These are phyloP conservation scores for Geotrichum fermentans DNA, from an alignment of 1,139 yeast species.

Conservation along the genomic window DNA sequence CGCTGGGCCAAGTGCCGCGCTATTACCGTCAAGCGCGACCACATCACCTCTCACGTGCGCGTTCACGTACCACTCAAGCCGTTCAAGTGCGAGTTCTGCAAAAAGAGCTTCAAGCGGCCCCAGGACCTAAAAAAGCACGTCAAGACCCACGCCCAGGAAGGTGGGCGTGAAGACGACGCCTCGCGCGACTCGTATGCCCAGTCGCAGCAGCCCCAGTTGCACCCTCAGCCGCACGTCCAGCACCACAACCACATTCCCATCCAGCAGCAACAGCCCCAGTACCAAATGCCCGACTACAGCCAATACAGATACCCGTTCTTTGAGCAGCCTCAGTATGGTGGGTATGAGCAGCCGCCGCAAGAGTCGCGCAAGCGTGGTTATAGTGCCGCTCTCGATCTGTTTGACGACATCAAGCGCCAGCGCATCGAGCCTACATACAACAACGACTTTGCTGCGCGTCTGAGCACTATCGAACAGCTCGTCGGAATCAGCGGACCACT, in stretches of 20 bases:
- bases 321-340: slow-evolving; percentile 2
- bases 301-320: no score
- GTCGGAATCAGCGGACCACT: slow-evolving; percentile 19
- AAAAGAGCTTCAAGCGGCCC: slow-evolving; percentile 85
- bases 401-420: slow-evolving; percentile 53
- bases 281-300: not conserved
- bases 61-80: slow-evolving; percentile 66
- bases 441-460: slow-evolving; percentile 54
- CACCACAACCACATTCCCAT: slow-evolving; percentile 14
- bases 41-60: slow-evolving; percentile 74
- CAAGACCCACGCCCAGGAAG: slow-evolving; percentile 72
- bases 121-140: slow-evolving; percentile 93
- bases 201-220: slow-evolving; percentile 10
- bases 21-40: slow-evolving; percentile 85
- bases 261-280: not conserved
- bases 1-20: slow-evolving; percentile 80
- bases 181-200: not conserved
- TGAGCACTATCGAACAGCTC: slow-evolving; percentile 47
- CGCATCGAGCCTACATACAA: slow-evolving; percentile 56
- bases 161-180: slow-evolving; percentile 41
- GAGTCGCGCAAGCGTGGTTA: slow-evolving; percentile 35
- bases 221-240: slow-evolving; percentile 6
- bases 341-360: slow-evolving; percentile 14
- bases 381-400: slow-evolving; percentile 43
- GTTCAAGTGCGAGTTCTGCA: slow-evolving; percentile 70